A percentile compares a stretch with the other conserved stretches of the same genome.
Evolutionary conservation across 805 yeast genomes (phyloP).

Genomic region (Wickerhamomyces tratensis): DNA sequence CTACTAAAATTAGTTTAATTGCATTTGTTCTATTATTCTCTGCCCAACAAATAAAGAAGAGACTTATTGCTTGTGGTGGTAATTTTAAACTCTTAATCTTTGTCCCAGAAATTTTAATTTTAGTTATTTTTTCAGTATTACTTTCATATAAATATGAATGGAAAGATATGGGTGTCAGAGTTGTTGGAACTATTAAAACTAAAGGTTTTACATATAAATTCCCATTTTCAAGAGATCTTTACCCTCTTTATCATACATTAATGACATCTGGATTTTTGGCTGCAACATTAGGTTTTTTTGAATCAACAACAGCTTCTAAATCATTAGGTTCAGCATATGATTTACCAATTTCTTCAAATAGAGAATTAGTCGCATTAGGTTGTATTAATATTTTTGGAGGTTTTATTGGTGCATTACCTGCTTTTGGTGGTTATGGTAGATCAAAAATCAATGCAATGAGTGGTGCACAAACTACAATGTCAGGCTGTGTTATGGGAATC

Average conservation of each 20-base stretch:
- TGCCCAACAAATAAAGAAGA: slow-evolving; percentile 34
- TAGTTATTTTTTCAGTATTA: slow-evolving; percentile 59
- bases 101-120: slow-evolving; percentile 70
- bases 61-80: slow-evolving; percentile 12
- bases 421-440: slow-evolving; percentile 95
- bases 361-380: slow-evolving; percentile 89
- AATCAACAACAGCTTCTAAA: slow-evolving; percentile 88
- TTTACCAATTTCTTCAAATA: slow-evolving; percentile 67
- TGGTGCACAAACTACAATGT: slow-evolving; percentile 78
- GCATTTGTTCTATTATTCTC: slow-evolving; percentile 38
- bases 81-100: slow-evolving; percentile 38
- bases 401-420: slow-evolving; percentile 56
- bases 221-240: slow-evolving; percentile 44
- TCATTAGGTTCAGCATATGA: slow-evolving; percentile 70
- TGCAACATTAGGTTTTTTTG: slow-evolving; percentile 85
- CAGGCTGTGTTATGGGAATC: slow-evolving; percentile 79
- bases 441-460: slow-evolving; percentile 80
- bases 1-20: slow-evolving; percentile 47
- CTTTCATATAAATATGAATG: slow-evolving; percentile 42
- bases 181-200: slow-evolving; percentile 59
- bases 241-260: slow-evolving; percentile 40
- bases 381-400: slow-evolving; percentile 54
- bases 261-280: slow-evolving; percentile 66
- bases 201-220: slow-evolving; percentile 39
- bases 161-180: slow-evolving; percentile 45